phyloP scores from a whole-genome alignment of 768 basidiomycete genomes.

The Russula virescens region DNA sequence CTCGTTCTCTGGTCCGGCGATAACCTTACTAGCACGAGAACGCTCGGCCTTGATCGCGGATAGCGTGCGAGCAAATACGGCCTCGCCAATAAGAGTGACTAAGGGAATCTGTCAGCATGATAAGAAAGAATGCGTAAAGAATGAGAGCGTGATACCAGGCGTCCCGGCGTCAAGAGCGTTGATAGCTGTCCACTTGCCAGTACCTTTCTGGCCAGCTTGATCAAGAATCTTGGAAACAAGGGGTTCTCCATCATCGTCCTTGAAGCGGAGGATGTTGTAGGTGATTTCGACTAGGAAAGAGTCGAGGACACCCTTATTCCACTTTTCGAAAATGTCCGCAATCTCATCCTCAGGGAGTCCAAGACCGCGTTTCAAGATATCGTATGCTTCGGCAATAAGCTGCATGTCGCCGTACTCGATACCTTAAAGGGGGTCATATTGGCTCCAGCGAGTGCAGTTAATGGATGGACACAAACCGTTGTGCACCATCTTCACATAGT shows the following conservation, averaged over 20 bases:
- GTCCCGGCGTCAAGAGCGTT: conserved; percentile 91
- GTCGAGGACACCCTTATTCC: conserved; percentile 99
- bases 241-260: conserved; percentile 90
- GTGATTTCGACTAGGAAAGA: conserved; percentile 99
- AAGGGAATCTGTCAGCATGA: conserved; percentile 18
- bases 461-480: conserved; percentile 50
- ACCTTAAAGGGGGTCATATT: conserved; percentile 44
- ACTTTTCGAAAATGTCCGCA: conserved; percentile 85
- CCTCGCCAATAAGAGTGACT: conserved; percentile 99
- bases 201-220: conserved; percentile 97
- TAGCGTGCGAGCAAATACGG: conserved; percentile 97
- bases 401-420: conserved; percentile 99
- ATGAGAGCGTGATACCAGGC: conserved; percentile 47
- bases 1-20: conserved; percentile 87
- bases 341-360: conserved; percentile 85
- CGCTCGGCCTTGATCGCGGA: conserved; percentile 98
- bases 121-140: not conserved
- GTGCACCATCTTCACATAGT: conserved; percentile 99
- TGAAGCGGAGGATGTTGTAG: conserved; percentile 92
- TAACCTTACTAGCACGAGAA: conserved; percentile 82
- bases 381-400: conserved; percentile 97
- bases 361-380: conserved; percentile 96
- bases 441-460: conserved; percentile 10
- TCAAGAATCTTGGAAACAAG: conserved; percentile 94
- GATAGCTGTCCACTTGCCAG: conserved; percentile 99